Evolutionary conservation across 1,139 yeast genomes (phyloP).

Genomic region (Entelexis sorbosivorans): DNA sequence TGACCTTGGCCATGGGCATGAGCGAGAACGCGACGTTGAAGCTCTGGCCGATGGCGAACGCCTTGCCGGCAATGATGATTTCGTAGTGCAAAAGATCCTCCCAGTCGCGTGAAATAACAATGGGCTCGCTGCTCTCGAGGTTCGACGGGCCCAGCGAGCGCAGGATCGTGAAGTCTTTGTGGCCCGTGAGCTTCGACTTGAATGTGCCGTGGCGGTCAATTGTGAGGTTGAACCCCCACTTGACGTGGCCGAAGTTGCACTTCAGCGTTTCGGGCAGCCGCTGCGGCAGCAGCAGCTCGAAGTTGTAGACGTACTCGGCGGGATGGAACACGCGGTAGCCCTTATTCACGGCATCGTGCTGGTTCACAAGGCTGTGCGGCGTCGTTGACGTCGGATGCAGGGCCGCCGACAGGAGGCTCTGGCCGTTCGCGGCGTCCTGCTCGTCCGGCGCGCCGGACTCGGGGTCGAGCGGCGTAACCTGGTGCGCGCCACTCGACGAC

Average conservation of each 20-base stretch:
- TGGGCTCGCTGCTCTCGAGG: slow-evolving; percentile 85
- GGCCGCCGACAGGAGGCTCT: slow-evolving; percentile 7
- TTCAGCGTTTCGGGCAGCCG: slow-evolving; percentile 67
- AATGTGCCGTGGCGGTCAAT: slow-evolving; percentile 75
- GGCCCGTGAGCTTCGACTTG: slow-evolving; percentile 59
- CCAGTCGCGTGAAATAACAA: slow-evolving; percentile 84
- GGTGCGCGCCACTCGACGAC: slow-evolving; percentile 40
- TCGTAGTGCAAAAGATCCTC: slow-evolving; percentile 84
- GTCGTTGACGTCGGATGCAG: slow-evolving; percentile 6
- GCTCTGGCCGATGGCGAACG: slow-evolving; percentile 69
- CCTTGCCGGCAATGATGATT: slow-evolving; percentile 70
- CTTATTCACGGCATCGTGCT: slow-evolving; percentile 20
- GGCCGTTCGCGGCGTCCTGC: not conserved
- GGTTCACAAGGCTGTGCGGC: slow-evolving; percentile 18
- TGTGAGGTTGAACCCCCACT: slow-evolving; percentile 55
- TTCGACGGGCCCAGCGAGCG: slow-evolving; percentile 70
- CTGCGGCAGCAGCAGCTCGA: slow-evolving; percentile 78
- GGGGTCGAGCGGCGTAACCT: slow-evolving; percentile 42
- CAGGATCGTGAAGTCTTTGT: slow-evolving; percentile 52
- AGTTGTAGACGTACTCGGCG: slow-evolving; percentile 85
- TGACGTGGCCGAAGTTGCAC: slow-evolving; percentile 72
- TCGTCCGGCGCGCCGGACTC: not conserved
- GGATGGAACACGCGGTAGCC: slow-evolving; percentile 46
- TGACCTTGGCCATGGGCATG: slow-evolving; percentile 78
- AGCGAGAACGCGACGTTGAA: slow-evolving; percentile 76